A percentile compares a stretch with the other conserved stretches of the same genome.
Evolutionary conservation across 2,329 filamentous ascomycete species (phyloP).

Genomic region (Dothistroma septosporum): DNA sequence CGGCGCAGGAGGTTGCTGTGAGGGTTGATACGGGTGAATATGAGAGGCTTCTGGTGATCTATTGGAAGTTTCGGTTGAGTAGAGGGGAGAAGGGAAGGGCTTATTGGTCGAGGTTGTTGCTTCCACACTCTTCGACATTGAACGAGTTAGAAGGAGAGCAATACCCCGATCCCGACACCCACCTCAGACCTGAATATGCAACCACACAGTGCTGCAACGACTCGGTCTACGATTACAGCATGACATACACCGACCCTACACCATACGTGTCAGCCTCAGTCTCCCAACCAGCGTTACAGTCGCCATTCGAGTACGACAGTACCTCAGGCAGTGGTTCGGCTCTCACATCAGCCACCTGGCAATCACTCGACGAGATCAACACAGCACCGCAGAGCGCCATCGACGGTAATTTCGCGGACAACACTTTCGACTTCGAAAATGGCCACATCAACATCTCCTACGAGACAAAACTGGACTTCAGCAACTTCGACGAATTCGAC

Average conservation of each 20-base stretch:
- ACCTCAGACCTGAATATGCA: constrained; percentile 12
- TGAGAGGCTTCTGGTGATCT: constrained; percentile 29
- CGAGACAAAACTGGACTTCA: constrained; percentile 29
- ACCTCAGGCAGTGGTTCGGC: constrained; percentile 23
- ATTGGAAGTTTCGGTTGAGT: constrained; percentile 30
- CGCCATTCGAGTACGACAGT: constrained; percentile 33
- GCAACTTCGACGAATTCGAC: constrained; percentile 31
- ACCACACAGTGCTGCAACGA: constrained; percentile 13
- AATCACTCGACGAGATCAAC: constrained; percentile 18
- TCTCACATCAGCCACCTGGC: constrained; percentile 28
- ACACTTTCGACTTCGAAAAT: constrained; percentile 40
- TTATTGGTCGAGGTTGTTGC: constrained; percentile 27
- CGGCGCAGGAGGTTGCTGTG: constrained; percentile 42
- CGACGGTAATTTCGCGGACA: constrained; percentile 26
- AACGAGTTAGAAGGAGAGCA: neutral
- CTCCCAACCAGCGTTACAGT: constrained; percentile 23
- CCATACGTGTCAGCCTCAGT: constrained; percentile 2
- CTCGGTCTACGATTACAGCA: constrained; percentile 21
- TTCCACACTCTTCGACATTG: constrained; percentile 14
- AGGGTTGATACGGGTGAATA: constrained; percentile 25
- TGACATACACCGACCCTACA: constrained; percentile 12
- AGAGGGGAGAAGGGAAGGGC: constrained; percentile 21
- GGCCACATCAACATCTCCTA: constrained; percentile 41
- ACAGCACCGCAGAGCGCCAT: constrained; percentile 16
- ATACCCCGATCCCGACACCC: neutral